A percentile compares a stretch with the other conserved stretches of the same genome.
These are phyloP conservation scores for Histomonas meleagridis DNA, from an alignment of 208 protist species.

Conservation along the genomic window DNA sequence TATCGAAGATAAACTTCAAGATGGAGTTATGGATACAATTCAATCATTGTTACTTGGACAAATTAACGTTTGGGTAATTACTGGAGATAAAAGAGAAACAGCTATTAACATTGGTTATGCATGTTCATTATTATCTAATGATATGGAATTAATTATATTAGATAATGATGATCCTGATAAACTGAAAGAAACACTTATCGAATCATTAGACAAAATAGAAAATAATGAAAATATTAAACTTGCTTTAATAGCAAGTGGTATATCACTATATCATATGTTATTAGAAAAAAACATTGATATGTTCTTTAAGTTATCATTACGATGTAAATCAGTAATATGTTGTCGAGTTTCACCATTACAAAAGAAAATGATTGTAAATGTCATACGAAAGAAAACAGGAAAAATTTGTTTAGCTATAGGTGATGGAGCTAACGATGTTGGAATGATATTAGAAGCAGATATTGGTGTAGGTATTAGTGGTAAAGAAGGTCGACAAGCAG, in stretches of 20 bases:
- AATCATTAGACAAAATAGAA: background rate
- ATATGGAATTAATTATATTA: slow-evolving; percentile 36
- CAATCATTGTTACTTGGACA: slow-evolving; percentile 42
- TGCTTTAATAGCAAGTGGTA: background rate
- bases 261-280: background rate
- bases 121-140: slow-evolving; percentile 43
- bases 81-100: slow-evolving; percentile 62
- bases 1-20: slow-evolving; percentile 63
- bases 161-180: background rate
- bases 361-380: slow-evolving; percentile 39
- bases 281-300: background rate
- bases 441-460: slow-evolving; percentile 50
- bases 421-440: slow-evolving; percentile 55
- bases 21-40: slow-evolving; percentile 54
- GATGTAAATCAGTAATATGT: slow-evolving; percentile 43
- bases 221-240: background rate
- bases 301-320: slow-evolving; percentile 2
- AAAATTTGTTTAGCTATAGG: slow-evolving; percentile 47
- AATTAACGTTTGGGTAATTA: slow-evolving; percentile 63
- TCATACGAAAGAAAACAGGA: slow-evolving; percentile 16
- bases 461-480: slow-evolving; percentile 43
- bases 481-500: slow-evolving; percentile 50
- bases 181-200: background rate
- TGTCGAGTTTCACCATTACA: slow-evolving; percentile 41
- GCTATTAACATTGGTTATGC: slow-evolving; percentile 46